A percentile compares a stretch with the other conserved stretches of the same genome.
Conservation (phyloP, 345 rosid species). For the Gossypium anomalum region DNA sequence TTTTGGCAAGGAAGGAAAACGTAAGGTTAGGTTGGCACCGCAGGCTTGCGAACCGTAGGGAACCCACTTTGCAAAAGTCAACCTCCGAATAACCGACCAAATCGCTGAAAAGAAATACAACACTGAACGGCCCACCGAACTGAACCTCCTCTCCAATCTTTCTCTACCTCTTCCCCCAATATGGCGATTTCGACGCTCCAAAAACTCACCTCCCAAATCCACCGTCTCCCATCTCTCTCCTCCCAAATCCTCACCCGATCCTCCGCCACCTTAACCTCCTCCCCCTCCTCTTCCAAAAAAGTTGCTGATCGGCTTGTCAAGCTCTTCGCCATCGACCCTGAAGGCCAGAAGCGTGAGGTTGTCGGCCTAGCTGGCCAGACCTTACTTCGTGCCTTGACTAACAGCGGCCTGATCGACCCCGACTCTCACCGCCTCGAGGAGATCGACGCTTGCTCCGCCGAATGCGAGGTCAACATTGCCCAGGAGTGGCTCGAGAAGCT, state of each 20-base stretch:
- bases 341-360: constrained; percentile 68
- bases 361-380: constrained; percentile 86
- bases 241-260: constrained; percentile 45
- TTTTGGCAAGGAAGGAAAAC: too few species aligned
- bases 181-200: constrained; percentile 12
- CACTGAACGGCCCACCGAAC: background rate
- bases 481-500: constrained; percentile 90
- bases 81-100: constrained; percentile 1
- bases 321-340: constrained; percentile 74
- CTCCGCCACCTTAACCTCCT: constrained; percentile 32
- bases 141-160: background rate
- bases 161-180: background rate
- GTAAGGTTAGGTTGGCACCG: too few species aligned
- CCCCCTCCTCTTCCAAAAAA: constrained; percentile 56
- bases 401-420: constrained; percentile 80
- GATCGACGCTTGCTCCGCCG: constrained; percentile 97
- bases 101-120: background rate
- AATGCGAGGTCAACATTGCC: constrained; percentile 97
- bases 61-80: background rate
- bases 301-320: constrained; percentile 90
- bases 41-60: background rate
- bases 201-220: background rate
- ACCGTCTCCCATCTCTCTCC: constrained; percentile 51
- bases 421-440: constrained; percentile 89
- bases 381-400: constrained; percentile 70